phyloP scores from a whole-genome alignment of 306 rosid genomes.

The Styphnolobium japonicum region DNA sequence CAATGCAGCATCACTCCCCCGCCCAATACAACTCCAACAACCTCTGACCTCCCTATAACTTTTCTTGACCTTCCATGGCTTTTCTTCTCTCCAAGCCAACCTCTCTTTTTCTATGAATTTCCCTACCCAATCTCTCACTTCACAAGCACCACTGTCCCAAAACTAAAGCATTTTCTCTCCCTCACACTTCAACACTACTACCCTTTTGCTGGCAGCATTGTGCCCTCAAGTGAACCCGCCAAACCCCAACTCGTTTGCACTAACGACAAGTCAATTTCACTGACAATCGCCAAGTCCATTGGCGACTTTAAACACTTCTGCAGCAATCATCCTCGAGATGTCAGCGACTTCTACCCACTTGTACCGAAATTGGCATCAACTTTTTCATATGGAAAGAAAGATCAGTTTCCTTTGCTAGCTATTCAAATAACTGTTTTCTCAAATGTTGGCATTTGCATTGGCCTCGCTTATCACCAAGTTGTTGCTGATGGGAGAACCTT shows the following conservation, averaged over 20 bases:
- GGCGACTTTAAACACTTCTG: conserved; percentile 31
- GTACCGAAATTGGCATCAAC: conserved; percentile 29
- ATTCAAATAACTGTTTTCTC: conserved; percentile 46
- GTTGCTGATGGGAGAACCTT: conserved; percentile 52
- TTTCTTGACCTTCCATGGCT: conserved; percentile 68
- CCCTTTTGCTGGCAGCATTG: conserved; percentile 42
- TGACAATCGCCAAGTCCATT: conserved; percentile 23
- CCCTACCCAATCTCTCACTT: conserved; percentile 32
- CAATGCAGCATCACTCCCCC: conserved; percentile 32
- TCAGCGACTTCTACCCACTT: conserved; percentile 16
- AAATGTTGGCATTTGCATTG: conserved; percentile 42
- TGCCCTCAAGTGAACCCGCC: neutral
- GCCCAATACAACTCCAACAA: neutral
- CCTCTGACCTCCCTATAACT: conserved; percentile 43
- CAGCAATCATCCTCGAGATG: conserved; percentile 27
- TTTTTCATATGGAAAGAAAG: neutral
- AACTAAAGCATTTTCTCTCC: conserved; percentile 48
- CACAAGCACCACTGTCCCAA: conserved; percentile 38
- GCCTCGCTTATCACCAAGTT: conserved; percentile 38
- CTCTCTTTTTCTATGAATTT: conserved; percentile 46
- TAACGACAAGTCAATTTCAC: conserved; percentile 17
- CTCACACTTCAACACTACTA: conserved; percentile 46
- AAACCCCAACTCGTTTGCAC: conserved; percentile 36
- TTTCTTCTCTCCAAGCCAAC: conserved; percentile 55
- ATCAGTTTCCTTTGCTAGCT: conserved; percentile 40